Evolutionary conservation across 139 green algal species (phyloP).

Genomic region (Picocystis salinarum): DNA sequence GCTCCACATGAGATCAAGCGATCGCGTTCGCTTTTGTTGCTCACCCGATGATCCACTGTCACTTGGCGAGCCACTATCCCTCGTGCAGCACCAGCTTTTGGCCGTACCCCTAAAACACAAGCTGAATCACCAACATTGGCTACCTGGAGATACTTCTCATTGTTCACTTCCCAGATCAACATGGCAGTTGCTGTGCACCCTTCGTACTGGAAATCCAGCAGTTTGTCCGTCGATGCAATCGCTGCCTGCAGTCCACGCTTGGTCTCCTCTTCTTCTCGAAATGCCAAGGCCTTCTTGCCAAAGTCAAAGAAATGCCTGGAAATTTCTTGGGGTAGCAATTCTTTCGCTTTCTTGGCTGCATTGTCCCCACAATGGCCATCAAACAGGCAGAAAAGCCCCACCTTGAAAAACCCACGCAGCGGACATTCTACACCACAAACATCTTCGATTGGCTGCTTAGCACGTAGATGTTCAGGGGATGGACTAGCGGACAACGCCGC

Average conservation of each 20-base stretch:
- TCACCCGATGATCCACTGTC: slow-evolving; percentile 1
- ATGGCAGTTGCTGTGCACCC: slow-evolving; percentile 52
- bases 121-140: slow-evolving; percentile 53
- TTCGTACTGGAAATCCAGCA: slow-evolving; percentile 27
- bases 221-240: too few relatives aligned
- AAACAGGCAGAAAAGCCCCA: slow-evolving; percentile 34
- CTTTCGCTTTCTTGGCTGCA: slow-evolving; percentile 15
- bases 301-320: too few relatives aligned
- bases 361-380: slow-evolving; percentile 36
- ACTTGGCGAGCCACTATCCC: not conserved
- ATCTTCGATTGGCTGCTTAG: slow-evolving; percentile 9
- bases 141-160: too few relatives aligned
- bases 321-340: slow-evolving; percentile 22
- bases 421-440: slow-evolving; percentile 16
- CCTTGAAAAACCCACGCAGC: slow-evolving; percentile 11
- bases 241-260: too few relatives aligned
- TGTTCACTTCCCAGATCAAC: slow-evolving; percentile 30
- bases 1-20: not conserved
- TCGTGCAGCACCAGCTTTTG: not conserved
- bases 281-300: too few relatives aligned
- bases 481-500: too few relatives aligned
- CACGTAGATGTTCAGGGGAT: too few relatives aligned
- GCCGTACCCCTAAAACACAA: not conserved
- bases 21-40: slow-evolving; percentile 1
- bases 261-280: too few relatives aligned